Evolutionary conservation across 805 yeast genomes (phyloP).

Genomic region (Candida mattraensis): DNA sequence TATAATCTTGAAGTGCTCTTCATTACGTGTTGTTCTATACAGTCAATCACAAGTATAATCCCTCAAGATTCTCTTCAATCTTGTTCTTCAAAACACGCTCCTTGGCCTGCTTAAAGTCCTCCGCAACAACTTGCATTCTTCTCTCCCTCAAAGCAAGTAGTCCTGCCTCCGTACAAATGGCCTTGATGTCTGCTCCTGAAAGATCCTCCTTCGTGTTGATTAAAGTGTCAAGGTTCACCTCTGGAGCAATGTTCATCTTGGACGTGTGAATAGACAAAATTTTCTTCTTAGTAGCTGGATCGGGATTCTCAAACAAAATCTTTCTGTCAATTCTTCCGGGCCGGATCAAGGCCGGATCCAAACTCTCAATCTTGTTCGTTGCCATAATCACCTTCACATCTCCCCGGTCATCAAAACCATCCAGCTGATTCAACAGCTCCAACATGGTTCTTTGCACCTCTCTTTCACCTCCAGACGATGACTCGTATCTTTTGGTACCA

Average conservation of each 20-base stretch:
- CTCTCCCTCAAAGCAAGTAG: slow-evolving; percentile 92
- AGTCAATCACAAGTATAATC: slow-evolving; percentile 61
- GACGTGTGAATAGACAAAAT: slow-evolving; percentile 89
- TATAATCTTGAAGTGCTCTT: too few relatives aligned
- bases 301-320: slow-evolving; percentile 94
- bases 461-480: slow-evolving; percentile 91
- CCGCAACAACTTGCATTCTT: slow-evolving; percentile 95
- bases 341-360: slow-evolving; percentile 94
- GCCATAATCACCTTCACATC: slow-evolving; percentile 99
- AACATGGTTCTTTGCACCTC: slow-evolving; percentile 98
- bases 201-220: slow-evolving; percentile 90
- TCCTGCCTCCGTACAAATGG: slow-evolving; percentile 97
- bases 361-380: slow-evolving; percentile 88
- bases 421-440: slow-evolving; percentile 91
- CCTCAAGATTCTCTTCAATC: slow-evolving; percentile 94
- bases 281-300: slow-evolving; percentile 87
- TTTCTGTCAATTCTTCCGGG: slow-evolving; percentile 98
- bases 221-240: slow-evolving; percentile 85
- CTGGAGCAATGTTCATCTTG: slow-evolving; percentile 86
- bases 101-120: slow-evolving; percentile 89
- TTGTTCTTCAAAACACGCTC: slow-evolving; percentile 95
- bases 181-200: slow-evolving; percentile 97
- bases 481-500: slow-evolving; percentile 96
- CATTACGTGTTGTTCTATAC: slow-evolving; percentile 1
- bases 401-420: slow-evolving; percentile 96